phyloP scores from a whole-genome alignment of 306 rosid genomes.

The Lithocarpus polystachyus region DNA sequence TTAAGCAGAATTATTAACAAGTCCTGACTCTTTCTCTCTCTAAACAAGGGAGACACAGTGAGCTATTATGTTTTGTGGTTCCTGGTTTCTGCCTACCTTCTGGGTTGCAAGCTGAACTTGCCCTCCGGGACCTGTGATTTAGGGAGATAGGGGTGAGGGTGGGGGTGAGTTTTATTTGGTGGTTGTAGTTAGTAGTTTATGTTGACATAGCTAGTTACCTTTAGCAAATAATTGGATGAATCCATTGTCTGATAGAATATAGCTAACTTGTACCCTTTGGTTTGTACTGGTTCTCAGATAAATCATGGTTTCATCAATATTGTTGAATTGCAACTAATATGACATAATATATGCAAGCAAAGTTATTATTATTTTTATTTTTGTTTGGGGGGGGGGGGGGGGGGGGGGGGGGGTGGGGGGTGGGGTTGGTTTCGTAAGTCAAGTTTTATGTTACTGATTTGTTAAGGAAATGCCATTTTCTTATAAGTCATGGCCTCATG shows the following conservation, averaged over 20 bases:
- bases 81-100: not conserved
- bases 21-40: not conserved
- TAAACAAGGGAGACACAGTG: not conserved
- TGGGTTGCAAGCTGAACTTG: not conserved
- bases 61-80: not conserved
- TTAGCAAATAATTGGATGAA: not conserved
- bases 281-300: not conserved
- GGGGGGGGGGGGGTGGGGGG: no score
- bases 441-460: constrained; percentile 13
- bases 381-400: no score
- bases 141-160: not conserved
- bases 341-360: not conserved
- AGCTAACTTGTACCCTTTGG: not conserved
- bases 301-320: not conserved
- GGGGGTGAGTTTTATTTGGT: not conserved
- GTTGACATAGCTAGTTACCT: not conserved
- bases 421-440: no score
- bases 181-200: not conserved
- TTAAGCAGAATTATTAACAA: not conserved
- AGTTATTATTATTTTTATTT: not conserved
- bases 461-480: not conserved
- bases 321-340: not conserved
- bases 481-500: constrained; percentile 9
- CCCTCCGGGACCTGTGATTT: not conserved
- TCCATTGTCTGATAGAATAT: not conserved